Evolutionary conservation across 169 alveolate species (phyloP).

Genomic region (Plasmodium inui): DNA sequence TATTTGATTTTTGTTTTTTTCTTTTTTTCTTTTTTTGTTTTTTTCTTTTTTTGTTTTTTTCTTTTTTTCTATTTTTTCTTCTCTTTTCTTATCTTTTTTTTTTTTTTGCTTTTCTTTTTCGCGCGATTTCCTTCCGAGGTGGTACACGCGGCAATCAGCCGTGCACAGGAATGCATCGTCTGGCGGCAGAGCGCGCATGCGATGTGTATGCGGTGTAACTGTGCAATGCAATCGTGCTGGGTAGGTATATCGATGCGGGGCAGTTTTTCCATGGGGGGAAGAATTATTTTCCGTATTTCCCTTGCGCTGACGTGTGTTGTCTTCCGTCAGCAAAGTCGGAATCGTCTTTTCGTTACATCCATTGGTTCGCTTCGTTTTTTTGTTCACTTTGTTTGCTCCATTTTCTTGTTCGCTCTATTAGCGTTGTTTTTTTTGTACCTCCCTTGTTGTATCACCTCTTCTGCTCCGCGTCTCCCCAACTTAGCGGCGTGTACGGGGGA

Average conservation of each 20-base stretch:
- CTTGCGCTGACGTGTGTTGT: background rate
- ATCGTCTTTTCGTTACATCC: background rate
- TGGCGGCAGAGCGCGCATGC: background rate
- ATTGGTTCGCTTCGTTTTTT: background rate
- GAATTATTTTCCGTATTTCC: background rate
- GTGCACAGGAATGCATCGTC: slow-evolving; percentile 6
- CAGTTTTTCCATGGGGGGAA: background rate
- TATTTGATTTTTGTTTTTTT: background rate
- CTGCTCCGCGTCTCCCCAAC: background rate
- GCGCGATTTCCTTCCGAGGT: background rate
- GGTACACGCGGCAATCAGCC: background rate
- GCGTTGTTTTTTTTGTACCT: background rate
- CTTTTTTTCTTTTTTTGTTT: background rate
- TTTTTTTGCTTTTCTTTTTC: background rate
- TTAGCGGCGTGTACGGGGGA: background rate
- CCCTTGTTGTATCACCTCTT: background rate
- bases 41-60: background rate
- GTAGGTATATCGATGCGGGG: background rate
- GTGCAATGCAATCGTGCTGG: background rate
- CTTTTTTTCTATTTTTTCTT: background rate
- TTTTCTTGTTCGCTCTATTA: background rate
- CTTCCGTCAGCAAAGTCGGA: background rate
- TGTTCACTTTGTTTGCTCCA: background rate
- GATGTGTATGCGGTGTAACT: background rate
- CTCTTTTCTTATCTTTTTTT: background rate